Conservation (phyloP, 2,329 filamentous ascomycete genomes). For the Talaromyces sp. region DNA sequence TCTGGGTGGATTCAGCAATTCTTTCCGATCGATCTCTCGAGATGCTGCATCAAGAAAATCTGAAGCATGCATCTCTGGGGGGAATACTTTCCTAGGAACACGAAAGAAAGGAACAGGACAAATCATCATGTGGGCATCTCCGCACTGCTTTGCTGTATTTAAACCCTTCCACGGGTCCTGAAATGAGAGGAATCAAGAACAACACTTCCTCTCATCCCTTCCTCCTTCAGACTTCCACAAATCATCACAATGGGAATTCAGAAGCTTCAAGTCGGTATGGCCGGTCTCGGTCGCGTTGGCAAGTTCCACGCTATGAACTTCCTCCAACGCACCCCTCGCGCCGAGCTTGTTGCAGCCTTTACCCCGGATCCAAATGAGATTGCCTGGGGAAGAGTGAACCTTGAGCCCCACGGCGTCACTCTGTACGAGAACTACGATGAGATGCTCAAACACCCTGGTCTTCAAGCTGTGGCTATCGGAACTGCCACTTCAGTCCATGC, state of each 20-base stretch:
- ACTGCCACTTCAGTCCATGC: slow-evolving; percentile 60
- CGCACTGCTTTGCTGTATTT: slow-evolving; percentile 9
- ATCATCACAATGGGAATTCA: slow-evolving; percentile 23
- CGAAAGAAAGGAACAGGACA: neutral
- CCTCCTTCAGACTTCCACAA: neutral
- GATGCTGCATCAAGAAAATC: neutral
- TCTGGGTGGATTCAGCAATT: slow-evolving; percentile 9
- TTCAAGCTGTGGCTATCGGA: slow-evolving; percentile 60
- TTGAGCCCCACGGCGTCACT: slow-evolving; percentile 55
- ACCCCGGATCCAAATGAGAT: slow-evolving; percentile 49
- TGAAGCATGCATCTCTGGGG: neutral
- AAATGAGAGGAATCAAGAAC: neutral
- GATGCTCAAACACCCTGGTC: slow-evolving; percentile 58
- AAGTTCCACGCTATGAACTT: slow-evolving; percentile 52
- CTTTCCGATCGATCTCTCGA: slow-evolving; percentile 10
- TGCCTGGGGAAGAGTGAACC: slow-evolving; percentile 52
- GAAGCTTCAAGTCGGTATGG: slow-evolving; percentile 49
- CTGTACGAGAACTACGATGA: slow-evolving; percentile 58
- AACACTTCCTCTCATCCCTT: neutral
- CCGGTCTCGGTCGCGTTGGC: slow-evolving; percentile 53
- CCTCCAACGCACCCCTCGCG: slow-evolving; percentile 48
- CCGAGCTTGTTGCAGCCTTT: slow-evolving; percentile 52
- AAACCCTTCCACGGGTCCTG: slow-evolving; percentile 7
- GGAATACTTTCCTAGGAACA: slow-evolving; percentile 2
- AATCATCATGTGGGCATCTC: neutral